Base-by-base conservation (phyloP, 345 rosid genomes). In the Brassica juncea region DNA sequence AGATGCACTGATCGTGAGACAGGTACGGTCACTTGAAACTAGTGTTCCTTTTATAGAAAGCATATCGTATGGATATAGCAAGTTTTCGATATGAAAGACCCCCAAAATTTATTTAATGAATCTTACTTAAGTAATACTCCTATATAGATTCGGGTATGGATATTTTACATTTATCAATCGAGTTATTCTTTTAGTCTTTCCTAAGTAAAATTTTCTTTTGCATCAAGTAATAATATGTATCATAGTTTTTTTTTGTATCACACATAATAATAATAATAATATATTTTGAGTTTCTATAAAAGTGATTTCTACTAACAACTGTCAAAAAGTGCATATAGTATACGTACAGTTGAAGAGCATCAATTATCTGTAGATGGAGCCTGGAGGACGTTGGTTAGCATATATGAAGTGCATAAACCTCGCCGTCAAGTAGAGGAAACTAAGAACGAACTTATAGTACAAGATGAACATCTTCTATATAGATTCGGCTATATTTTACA, bases 1-100 rank as follows among this genome's bases (percentile, higher is more conserved):
- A 52, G 63, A 69, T 12, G 30, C 32, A 70, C 21, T 49, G 69
- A 49, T 4, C 25, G 6, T 47, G 21, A 76, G 79, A 39, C 72
- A 9, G 66, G 42, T 76, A 42, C 67, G 62, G 37, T 71, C 44
- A 63, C n/a, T 49, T 9, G 67, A 67, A 55, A 66, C 68, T 70
- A 70, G 27, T 63, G 57, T 71, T 65, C 74, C 71, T 62, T 77
- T 49, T 77, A 70, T 32, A 77, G 34, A 37, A 21, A 0, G 2
- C 6, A 52, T 4, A 28, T 21, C 35, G 2, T 9, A n/a, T 52
- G 11, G 37, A 66, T 55, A 35, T 35, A 55, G 66, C 28, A 66
- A 66, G 78, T 75, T 75, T 68, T 66, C 66, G 1, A 65, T 34
- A 35, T 2, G 9, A 32, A 73, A 31, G 49, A 63, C 0, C 16